Evolutionary conservation across 768 basidiomycete genomes (phyloP), one percentile per base, ranked within the genome.

Genomic region (Amyloporia xantha): DNA sequence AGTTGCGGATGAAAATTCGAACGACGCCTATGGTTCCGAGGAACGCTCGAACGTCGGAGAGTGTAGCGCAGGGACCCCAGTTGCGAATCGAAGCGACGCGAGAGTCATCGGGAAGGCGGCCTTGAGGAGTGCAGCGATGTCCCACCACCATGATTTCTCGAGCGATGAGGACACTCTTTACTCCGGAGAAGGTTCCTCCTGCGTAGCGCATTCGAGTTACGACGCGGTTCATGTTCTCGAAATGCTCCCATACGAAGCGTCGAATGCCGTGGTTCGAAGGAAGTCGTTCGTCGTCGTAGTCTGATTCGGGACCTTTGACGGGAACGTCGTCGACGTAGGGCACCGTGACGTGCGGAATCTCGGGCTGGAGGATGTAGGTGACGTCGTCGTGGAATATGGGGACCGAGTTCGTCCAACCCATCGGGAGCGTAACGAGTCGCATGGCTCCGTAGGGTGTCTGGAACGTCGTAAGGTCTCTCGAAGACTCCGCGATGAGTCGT

Each of bases 211-310:
- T 57, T 1, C 62, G 46, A 24, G 67, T 63, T 0, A 72, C 50
- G 11, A 73, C 52, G 2, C 66, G 51, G 44, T 74, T 67, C 20
- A 70, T 45, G 38, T 64, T 59, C 3, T 60, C 20, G 1, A 66
- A 53, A 50, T 73, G 70, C 52, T 71, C 68, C 66, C 67, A 71
- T 1, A 70, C 50, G 40, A 68, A 70, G 1, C 56, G 47, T 0
- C 65, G 47, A 20, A 68, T 65, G 2, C 56, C 52, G 2, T 56
- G 57, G 44, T 68, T 68, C 11, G 55, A 55, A 3, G 60, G 49
- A 15, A 65, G 53, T 0, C 44, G 44, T 25, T 66, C 60, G 30
- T 41, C 50, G 9, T 49, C 25, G 50, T 59, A 61, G 2, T 36
- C 23, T 4, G 43, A 46, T 17, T 17, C 35, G 1, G 54, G 54